A percentile compares a stretch with the other conserved stretches of the same genome.
Evolutionary conservation across 1,139 yeast species (phyloP).

Genomic region (Ogataea hybrid): DNA sequence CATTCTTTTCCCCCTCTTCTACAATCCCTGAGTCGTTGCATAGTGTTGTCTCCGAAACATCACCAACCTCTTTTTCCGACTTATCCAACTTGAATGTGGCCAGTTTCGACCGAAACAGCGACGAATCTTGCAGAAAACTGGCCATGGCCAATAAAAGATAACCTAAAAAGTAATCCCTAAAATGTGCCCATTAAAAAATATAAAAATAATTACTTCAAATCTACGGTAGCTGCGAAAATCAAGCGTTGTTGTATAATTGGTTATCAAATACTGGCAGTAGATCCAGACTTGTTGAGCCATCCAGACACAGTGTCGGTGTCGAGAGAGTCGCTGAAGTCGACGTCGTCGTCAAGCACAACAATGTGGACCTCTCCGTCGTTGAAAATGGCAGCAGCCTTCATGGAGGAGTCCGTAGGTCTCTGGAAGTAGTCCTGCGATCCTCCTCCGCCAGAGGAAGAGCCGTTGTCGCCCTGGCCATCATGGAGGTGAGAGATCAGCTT

Average conservation of each 20-base stretch:
- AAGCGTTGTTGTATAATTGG: slow-evolving; percentile 4
- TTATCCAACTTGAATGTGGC: not conserved
- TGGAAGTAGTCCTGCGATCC: slow-evolving; percentile 83
- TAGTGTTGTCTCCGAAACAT: not conserved
- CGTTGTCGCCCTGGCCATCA: slow-evolving; percentile 72
- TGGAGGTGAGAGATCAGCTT: slow-evolving; percentile 82
- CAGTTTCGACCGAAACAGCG: slow-evolving; percentile 2
- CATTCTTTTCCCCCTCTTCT: slow-evolving; percentile 4
- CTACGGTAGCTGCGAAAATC: slow-evolving; percentile 5
- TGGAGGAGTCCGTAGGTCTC: slow-evolving; percentile 74
- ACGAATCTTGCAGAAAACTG: slow-evolving; percentile 6
- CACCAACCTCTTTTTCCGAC: not conserved
- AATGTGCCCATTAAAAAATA: slow-evolving; percentile 1
- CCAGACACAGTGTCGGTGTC: slow-evolving; percentile 48
- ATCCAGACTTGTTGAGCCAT: slow-evolving; percentile 55
- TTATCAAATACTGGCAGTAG: slow-evolving; percentile 37
- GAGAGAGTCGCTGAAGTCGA: slow-evolving; percentile 54
- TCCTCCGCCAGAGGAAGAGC: slow-evolving; percentile 64
- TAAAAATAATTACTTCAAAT: not conserved
- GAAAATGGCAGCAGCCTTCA: slow-evolving; percentile 91
- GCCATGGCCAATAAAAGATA: slow-evolving; percentile 2
- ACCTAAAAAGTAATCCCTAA: slow-evolving; percentile 1
- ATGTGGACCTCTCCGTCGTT: slow-evolving; percentile 54
- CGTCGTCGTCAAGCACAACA: slow-evolving; percentile 54
- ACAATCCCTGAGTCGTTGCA: slow-evolving; percentile 3